Base-by-base conservation (phyloP, 2,329 filamentous ascomycete species). In the Hypoxylon rubiginosum region DNA sequence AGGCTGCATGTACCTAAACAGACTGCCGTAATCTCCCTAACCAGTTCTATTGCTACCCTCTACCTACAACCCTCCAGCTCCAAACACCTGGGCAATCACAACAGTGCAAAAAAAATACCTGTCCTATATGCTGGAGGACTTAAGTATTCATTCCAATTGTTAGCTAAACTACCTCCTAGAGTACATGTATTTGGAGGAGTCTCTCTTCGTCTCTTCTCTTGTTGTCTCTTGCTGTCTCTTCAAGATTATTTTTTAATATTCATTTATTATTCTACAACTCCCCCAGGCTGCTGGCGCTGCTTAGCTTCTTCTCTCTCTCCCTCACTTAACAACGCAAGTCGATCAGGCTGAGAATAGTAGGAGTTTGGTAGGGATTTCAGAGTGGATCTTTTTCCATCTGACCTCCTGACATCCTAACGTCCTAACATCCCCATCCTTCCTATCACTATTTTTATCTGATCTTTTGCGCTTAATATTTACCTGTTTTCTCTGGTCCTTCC, bases 381-480 rank as follows among this genome's bases (percentile, higher is more conserved):
- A 62, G 64, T 67, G 63, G 67, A 67, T 67, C 64, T 69, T 61
- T 21, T 62, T 24, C 50, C 17, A 32, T 49, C 56, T 66, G 67
- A 64, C 67, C 67, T 69, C 67, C 67, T 67, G 67, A 64, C 64
- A 49, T 49, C 24, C 43, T 43, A 43, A 43, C 39, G 39, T 43
- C 39, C 39, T 19, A 43, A 17, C 39, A 64, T 69, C 62, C 58
- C 49, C 52, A 19, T 64, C 53, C 64, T 68, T 56, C 67, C 58
- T 66, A 65, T 70, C 58, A 62, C 64, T 55, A 67, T 64, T 66
- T 9, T 66, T 61, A 56, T 68, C 52, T 66, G 58, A 51, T 67
- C 32, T 56, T 65, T 65, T 63, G 61, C 62, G 62, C 58, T 61
- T 65, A 65, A 62, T 67, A 67, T 60, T 49, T 64, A 43, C 32